These are phyloP conservation scores for Margaritispora aquatica DNA, from an alignment of 495 filamentous ascomycete genomes.

Conservation along the genomic window DNA sequence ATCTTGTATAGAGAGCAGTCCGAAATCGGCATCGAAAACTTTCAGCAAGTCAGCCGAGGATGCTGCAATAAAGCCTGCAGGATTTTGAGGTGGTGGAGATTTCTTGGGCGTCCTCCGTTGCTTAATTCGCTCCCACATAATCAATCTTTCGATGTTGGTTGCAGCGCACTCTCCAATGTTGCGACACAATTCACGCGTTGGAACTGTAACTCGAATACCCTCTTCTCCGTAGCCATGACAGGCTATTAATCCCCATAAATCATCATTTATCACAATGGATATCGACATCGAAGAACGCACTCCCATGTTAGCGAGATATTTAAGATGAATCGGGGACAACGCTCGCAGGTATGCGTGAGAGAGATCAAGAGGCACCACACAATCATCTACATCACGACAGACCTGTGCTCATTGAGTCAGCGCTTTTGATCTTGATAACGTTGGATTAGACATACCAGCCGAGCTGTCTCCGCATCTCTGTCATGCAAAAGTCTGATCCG, in stretches of 20 bases:
- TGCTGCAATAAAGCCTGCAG: constrained; percentile 86
- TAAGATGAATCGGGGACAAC: constrained; percentile 85
- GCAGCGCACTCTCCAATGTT: constrained; percentile 82
- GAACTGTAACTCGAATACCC: constrained; percentile 86
- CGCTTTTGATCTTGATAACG: background rate
- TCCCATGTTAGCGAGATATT: constrained; percentile 83
- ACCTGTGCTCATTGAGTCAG: constrained; percentile 32
- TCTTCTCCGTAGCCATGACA: constrained; percentile 74
- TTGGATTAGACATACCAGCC: constrained; percentile 36
- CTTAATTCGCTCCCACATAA: constrained; percentile 72
- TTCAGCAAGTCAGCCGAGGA: constrained; percentile 82
- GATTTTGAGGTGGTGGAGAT: constrained; percentile 72
- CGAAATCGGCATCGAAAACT: constrained; percentile 84
- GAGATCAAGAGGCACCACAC: constrained; percentile 75
- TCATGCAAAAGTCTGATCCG: constrained; percentile 76
- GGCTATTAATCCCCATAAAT: constrained; percentile 88
- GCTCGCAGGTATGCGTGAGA: constrained; percentile 81
- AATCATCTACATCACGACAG: constrained; percentile 68
- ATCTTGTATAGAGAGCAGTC: constrained; percentile 74
- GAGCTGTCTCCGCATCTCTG: constrained; percentile 66
- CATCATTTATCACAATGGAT: constrained; percentile 75
- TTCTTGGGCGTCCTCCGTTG: constrained; percentile 72
- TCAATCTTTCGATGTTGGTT: constrained; percentile 83
- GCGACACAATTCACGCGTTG: constrained; percentile 87
- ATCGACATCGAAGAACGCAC: constrained; percentile 92